Conservation (phyloP, 345 rosid genomes). For the Populus deltoides region DNA sequence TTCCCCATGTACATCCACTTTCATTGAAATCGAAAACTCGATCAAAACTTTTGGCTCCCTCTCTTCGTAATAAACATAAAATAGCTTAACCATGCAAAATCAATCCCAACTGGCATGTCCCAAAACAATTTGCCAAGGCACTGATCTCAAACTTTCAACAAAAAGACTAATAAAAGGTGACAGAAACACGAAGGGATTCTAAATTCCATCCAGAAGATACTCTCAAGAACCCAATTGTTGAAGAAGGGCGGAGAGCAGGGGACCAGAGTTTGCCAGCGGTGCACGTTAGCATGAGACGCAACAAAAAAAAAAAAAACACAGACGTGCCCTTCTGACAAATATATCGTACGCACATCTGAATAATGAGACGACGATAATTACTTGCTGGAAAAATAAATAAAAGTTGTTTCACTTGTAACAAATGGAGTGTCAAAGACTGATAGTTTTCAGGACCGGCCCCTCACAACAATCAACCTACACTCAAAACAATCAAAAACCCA, state of each 20-base stretch:
- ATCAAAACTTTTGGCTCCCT: not conserved
- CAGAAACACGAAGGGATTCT: constrained; percentile 16
- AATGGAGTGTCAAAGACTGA: constrained; percentile 6
- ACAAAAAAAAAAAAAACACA: constrained; percentile 10
- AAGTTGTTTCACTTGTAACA: constrained; percentile 6
- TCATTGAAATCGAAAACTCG: constrained; percentile 11
- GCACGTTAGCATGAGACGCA: constrained; percentile 33
- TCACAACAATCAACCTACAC: not conserved
- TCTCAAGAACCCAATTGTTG: not conserved
- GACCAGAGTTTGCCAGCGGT: constrained; percentile 16
- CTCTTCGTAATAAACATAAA: not conserved
- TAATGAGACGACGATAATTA: not conserved
- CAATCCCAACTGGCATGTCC: not conserved
- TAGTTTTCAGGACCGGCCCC: not conserved
- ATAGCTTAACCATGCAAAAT: not conserved
- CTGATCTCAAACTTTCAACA: not conserved
- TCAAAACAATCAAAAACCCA: not conserved
- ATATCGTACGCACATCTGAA: constrained; percentile 29
- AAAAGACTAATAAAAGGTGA: not conserved
- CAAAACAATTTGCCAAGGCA: not conserved
- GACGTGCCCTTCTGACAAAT: constrained; percentile 45
- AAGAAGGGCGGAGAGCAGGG: not conserved
- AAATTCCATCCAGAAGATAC: constrained; percentile 24
- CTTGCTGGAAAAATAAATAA: not conserved
- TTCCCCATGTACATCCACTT: constrained; percentile 5